Evolutionary conservation across 1,284 basidiomycete species (phyloP), one percentile per base, ranked within the genome.

Genomic region (Pyrrhoderma noxium): DNA sequence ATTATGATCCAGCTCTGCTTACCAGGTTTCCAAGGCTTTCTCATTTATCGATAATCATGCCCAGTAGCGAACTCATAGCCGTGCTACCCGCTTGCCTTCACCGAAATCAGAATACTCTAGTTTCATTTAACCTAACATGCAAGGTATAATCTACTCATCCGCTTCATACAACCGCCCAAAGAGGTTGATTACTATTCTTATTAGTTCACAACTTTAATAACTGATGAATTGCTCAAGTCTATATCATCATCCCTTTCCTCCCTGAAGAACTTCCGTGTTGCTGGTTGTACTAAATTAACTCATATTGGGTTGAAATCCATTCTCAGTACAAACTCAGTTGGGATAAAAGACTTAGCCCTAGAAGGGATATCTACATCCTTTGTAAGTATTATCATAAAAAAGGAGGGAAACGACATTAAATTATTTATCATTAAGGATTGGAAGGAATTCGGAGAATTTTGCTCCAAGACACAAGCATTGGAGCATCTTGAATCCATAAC

Each of bases 41-140:
- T 9, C 71, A 72, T 55, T 69, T 89, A 47, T 73, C 76, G 1
- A 62, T 89, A 47, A 85, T 88, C 45, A 86, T 87, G 85, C 85
- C 85, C 3, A 80, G 75, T 53, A 57, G 61, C 1, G 62, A 65
- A 1, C 77, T 88, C 2, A 67, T 81, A 31, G 61, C 69, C 18
- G 64, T 72, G 3, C 59, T 88, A 22, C 65, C 66, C 1, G 45
- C 60, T 1, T 88, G 84, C 82, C 62, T 78, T n/a, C 59, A 59
- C 9, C 51, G 61, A 4, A 76, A 71, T 1, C 69, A 70, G 0
- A 41, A 60, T 21, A 73, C 70, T 2, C 66, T 89, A 44, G 68
- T 68, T 38, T 76, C 68, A 52, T 64, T 89, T 45, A 80, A 77
- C 2, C 59, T 89, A 3, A 74, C 86, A 38, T 88, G 84, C 66